Evolutionary conservation across 1,139 yeast genomes (phyloP).

Genomic region (Yamadazyma taylorii): DNA sequence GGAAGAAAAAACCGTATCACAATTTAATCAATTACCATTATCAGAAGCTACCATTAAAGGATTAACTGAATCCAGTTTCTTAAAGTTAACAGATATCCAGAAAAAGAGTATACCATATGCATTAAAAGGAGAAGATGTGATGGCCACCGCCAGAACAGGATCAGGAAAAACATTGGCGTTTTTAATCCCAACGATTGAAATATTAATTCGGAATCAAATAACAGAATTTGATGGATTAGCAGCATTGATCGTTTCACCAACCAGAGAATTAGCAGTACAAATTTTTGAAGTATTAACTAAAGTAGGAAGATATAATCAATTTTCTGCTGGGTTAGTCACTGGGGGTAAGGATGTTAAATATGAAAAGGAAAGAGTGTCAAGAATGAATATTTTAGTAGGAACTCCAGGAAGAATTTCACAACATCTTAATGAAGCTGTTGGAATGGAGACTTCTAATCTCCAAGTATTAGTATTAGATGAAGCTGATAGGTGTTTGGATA

Average conservation of each 20-base stretch:
- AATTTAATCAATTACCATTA: constrained; percentile 73
- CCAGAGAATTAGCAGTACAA: constrained; percentile 92
- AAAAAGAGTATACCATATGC: constrained; percentile 75
- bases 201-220: constrained; percentile 71
- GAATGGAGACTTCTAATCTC: constrained; percentile 75
- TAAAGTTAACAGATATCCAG: constrained; percentile 84
- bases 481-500: constrained; percentile 93
- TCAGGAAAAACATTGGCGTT: constrained; percentile 96
- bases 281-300: constrained; percentile 86
- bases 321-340: constrained; percentile 93
- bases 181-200: constrained; percentile 79
- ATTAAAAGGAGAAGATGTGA: constrained; percentile 75
- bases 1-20: constrained; percentile 30
- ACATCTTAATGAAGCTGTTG: constrained; percentile 92
- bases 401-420: constrained; percentile 96
- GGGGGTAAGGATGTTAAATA: constrained; percentile 94
- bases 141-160: constrained; percentile 96
- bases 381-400: constrained; percentile 85
- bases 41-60: constrained; percentile 69
- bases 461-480: constrained; percentile 89
- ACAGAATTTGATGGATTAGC: constrained; percentile 91
- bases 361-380: constrained; percentile 82
- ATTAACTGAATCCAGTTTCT: constrained; percentile 66
- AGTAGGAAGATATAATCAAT: constrained; percentile 75
- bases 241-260: constrained; percentile 88